Conservation (phyloP, 2,329 filamentous ascomycete genomes). For the Aspergillus clavatus region DNA sequence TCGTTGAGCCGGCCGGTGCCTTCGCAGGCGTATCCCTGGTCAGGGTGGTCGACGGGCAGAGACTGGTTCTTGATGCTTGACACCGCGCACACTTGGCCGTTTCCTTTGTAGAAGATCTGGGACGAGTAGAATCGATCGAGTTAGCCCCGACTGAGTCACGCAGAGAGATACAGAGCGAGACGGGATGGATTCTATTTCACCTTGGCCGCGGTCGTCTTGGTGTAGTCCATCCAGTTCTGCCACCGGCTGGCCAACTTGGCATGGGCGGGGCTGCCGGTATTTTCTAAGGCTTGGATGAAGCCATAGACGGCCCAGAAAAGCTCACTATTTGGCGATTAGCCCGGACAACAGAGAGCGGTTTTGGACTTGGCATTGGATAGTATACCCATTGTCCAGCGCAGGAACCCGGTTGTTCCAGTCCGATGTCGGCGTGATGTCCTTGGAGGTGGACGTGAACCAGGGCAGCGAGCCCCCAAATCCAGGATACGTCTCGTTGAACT, state of each 20-base stretch:
- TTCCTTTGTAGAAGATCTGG: constrained; percentile 35
- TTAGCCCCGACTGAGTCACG: too few relatives aligned
- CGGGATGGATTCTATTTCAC: too few relatives aligned
- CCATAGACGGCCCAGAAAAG: not conserved
- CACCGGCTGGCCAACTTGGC: constrained; percentile 32
- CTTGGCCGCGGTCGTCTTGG: constrained; percentile 33
- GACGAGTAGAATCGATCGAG: too few relatives aligned
- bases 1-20: constrained; percentile 34
- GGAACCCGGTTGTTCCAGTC: not conserved
- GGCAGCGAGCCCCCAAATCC: not conserved
- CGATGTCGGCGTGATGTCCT: not conserved
- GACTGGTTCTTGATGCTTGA: constrained; percentile 35
- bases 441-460: not conserved
- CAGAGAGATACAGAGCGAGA: too few relatives aligned
- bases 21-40: constrained; percentile 37
- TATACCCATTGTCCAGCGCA: not conserved
- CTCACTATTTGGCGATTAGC: not conserved
- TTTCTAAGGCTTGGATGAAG: constrained; percentile 14
- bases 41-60: constrained; percentile 23
- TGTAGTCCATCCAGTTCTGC: constrained; percentile 41
- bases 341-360: too few relatives aligned
- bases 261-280: constrained; percentile 17
- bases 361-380: not conserved
- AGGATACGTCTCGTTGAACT: not conserved
- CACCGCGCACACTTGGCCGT: constrained; percentile 41